Evolutionary conservation across 106 monocot species (phyloP).

Genomic region (Amphibolis antarctica): DNA sequence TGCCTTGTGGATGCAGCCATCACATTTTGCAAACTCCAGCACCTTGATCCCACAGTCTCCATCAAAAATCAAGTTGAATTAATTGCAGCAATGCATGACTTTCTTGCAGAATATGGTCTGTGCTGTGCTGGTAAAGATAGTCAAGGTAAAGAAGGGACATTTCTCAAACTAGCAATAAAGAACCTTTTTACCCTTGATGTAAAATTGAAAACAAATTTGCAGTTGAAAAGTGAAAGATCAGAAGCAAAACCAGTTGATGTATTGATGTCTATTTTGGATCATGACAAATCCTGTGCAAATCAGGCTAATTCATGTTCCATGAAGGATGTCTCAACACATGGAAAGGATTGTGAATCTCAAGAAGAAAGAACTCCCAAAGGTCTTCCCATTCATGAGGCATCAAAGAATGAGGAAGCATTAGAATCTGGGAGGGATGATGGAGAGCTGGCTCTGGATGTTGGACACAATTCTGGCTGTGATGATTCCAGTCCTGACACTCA

Average conservation of each 20-base stretch:
- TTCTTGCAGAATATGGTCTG: conserved; percentile 93
- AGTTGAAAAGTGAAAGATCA: conserved; percentile 21
- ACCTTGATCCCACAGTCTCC: conserved; percentile 57
- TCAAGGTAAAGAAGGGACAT: conserved; percentile 79
- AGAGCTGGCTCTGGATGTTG: conserved; percentile 4
- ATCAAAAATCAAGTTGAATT: conserved; percentile 85
- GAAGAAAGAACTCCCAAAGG: conserved; percentile 17
- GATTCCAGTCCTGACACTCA: conserved; percentile 6
- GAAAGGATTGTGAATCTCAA: conserved; percentile 21
- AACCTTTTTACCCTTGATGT: conserved; percentile 82
- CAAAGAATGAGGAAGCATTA: conserved; percentile 19
- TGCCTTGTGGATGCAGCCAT: conserved; percentile 73
- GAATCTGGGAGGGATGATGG: conserved; percentile 11
- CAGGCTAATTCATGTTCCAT: conserved; percentile 8
- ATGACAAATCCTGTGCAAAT: conserved; percentile 1
- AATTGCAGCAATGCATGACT: conserved; percentile 80
- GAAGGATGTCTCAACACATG: conserved; percentile 24
- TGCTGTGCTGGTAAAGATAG: conserved; percentile 88
- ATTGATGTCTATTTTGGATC: conserved; percentile 3
- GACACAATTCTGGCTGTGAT: conserved; percentile 1
- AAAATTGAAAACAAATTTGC: conserved; percentile 51
- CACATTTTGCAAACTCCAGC: conserved; percentile 89
- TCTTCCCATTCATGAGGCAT: conserved; percentile 14
- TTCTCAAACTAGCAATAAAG: conserved; percentile 91
- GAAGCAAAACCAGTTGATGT: conserved; percentile 9